These are phyloP conservation scores for Pichia sp. DNA, from an alignment of 1,139 yeast species.

Conservation along the genomic window DNA sequence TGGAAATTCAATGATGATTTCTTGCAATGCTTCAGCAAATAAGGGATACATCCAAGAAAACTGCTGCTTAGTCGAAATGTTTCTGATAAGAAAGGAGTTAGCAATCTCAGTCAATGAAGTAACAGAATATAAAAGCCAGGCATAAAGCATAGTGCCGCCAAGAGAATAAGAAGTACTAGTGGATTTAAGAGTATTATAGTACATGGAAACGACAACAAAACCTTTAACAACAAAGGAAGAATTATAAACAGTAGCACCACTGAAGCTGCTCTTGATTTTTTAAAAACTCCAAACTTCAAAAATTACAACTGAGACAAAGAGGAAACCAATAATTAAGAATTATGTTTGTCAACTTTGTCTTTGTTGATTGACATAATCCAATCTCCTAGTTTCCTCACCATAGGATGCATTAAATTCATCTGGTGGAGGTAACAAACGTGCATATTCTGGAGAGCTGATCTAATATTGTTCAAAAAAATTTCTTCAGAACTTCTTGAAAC, in stretches of 20 bases:
- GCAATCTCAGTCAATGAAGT: constrained; percentile 52
- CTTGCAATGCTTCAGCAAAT: constrained; percentile 51
- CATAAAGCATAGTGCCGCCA: constrained; percentile 52
- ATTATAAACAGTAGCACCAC: constrained; percentile 36
- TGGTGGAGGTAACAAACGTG: constrained; percentile 29
- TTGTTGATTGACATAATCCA: constrained; percentile 32
- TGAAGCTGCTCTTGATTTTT: constrained; percentile 38
- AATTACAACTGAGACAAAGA: constrained; percentile 40
- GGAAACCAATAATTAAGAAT: constrained; percentile 42
- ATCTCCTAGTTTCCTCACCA: constrained; percentile 33
- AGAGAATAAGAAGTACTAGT: constrained; percentile 51
- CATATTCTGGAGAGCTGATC: constrained; percentile 37
- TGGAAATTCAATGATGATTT: constrained; percentile 42
- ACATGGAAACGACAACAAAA: constrained; percentile 47
- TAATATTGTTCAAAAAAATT: constrained; percentile 38
- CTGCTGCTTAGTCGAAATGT: constrained; percentile 50
- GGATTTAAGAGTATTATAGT: constrained; percentile 38
- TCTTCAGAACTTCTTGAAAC: constrained; percentile 34
- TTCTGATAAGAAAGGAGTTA: constrained; percentile 42
- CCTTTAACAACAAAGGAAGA: constrained; percentile 46
- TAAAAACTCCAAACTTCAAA: constrained; percentile 45
- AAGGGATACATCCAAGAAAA: constrained; percentile 53
- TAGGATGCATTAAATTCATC: constrained; percentile 28
- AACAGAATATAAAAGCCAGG: constrained; percentile 46
- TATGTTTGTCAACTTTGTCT: constrained; percentile 32